A percentile compares a stretch with the other conserved stretches of the same genome.
Conservation (phyloP, 2,329 filamentous ascomycete genomes). For the Lecanosticta acicola region DNA sequence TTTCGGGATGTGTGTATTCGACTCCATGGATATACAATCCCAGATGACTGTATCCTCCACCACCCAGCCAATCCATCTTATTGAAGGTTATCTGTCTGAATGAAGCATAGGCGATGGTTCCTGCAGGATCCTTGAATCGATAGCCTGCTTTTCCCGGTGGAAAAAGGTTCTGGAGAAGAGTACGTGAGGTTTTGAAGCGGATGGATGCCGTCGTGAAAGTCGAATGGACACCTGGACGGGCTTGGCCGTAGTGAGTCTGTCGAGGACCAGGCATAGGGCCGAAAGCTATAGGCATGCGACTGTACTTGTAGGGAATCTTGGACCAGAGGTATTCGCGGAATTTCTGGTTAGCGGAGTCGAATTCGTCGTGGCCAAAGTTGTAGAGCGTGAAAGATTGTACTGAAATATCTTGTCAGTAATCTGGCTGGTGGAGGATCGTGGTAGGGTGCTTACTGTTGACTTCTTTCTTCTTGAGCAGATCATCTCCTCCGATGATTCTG, state of each 20-base stretch:
- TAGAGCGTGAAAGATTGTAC: slow-evolving; percentile 22
- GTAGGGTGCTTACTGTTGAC: slow-evolving; percentile 3
- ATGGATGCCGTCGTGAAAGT: slow-evolving; percentile 38
- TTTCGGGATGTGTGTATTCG: slow-evolving; percentile 48
- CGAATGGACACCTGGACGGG: slow-evolving; percentile 1
- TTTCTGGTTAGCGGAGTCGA: slow-evolving; percentile 47
- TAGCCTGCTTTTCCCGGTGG: slow-evolving; percentile 30
- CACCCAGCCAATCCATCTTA: slow-evolving; percentile 57
- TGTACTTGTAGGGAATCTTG: slow-evolving; percentile 34
- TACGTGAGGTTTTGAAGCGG: slow-evolving; percentile 38
- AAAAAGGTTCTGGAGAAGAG: slow-evolving; percentile 38
- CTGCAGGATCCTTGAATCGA: slow-evolving; percentile 34
- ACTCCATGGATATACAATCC: slow-evolving; percentile 60
- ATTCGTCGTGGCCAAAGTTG: slow-evolving; percentile 46
- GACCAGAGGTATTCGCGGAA: slow-evolving; percentile 50
- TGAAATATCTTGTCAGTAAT: slow-evolving; percentile 5
- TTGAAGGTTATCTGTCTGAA: slow-evolving; percentile 36
- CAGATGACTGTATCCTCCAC: slow-evolving; percentile 52
- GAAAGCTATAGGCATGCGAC: slow-evolving; percentile 41
- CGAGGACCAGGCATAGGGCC: slow-evolving; percentile 39
- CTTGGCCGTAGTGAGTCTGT: slow-evolving; percentile 27
- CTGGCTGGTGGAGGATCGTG: no score
- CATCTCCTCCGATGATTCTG: slow-evolving; percentile 43
- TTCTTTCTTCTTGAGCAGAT: slow-evolving; percentile 12
- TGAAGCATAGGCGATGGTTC: slow-evolving; percentile 36